A percentile compares a stretch with the other conserved stretches of the same genome.
Conservation (phyloP, 2,329 filamentous ascomycete genomes). For the Ophiocordyceps australis region DNA sequence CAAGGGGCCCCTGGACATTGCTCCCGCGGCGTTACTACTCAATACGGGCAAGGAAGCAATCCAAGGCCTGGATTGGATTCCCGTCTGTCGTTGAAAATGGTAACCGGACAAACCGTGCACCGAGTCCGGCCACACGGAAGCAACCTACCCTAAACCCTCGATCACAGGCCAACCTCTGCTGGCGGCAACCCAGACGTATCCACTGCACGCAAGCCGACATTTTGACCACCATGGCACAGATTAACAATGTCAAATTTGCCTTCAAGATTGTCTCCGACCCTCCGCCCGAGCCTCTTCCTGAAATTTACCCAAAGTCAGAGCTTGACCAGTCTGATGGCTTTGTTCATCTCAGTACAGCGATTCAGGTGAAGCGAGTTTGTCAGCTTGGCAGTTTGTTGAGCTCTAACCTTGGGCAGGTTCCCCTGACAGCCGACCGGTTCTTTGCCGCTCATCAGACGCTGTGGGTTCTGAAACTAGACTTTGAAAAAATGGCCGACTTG, state of each 20-base stretch:
- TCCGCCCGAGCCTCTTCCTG: conserved; percentile 33
- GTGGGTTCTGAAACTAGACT: conserved; percentile 35
- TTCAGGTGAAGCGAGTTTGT: conserved; percentile 29
- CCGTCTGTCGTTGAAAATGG: too few species aligned
- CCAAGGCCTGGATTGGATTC: too few species aligned
- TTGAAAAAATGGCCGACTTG: conserved; percentile 20
- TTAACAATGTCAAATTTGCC: too few species aligned
- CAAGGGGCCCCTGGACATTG: conserved; percentile 39
- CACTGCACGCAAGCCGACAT: too few species aligned
- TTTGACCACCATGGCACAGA: too few species aligned
- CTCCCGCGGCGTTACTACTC: neutral
- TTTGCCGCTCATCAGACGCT: conserved; percentile 19
- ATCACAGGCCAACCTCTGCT: too few species aligned
- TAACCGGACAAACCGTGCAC: too few species aligned
- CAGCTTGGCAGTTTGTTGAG: too few species aligned
- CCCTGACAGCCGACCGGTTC: conserved; percentile 24
- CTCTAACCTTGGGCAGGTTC: conserved; percentile 15
- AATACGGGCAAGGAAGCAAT: too few species aligned
- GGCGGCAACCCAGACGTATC: too few species aligned
- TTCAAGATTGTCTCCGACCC: conserved; percentile 42
- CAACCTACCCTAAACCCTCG: too few species aligned
- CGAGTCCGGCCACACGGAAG: too few species aligned
- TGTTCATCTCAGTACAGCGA: conserved; percentile 38
- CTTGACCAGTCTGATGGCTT: conserved; percentile 43
- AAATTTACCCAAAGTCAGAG: conserved; percentile 35